Evolutionary conservation across 1,139 yeast species (phyloP), one percentile per base, ranked within the genome.

Genomic region (Suhomyces coccinellae): DNA sequence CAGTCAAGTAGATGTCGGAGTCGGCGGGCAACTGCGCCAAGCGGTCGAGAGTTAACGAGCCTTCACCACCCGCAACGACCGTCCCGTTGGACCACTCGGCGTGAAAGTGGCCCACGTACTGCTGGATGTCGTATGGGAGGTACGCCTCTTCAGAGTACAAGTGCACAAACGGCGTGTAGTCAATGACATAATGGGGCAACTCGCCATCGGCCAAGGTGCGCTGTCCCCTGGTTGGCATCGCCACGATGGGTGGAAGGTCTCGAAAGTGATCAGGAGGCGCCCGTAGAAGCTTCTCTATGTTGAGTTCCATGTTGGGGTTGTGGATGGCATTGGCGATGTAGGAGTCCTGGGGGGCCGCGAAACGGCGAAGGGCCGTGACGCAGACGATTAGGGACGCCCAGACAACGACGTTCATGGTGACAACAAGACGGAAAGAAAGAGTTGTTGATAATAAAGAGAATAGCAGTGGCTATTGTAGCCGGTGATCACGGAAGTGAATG

Each of bases 111-210:
- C 70, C 69, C 11, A 88, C 91, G 62, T 66, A 93, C 36, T 85
- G 79, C 40, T 73, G 76, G 37, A 90, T 77, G 57, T 89, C 95
- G 53, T 88, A 88, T 0, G 99, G 99, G 52, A 86, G 69, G 61
- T 90, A 93, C 47, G 74, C 68, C 58, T 93, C 99, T 60, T 93
- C 99, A 1, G 95, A 84, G 67, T 91, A 91, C 20, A 93, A 70
- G 60, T 88, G 89, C 2, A 93, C 93, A 45, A 83, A 66, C 0
- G 99, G 98, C 4, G 93, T 82, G 60, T 81, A 78, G 40, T 85
- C 84, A 1, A 82, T 57, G 1, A 87, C 85, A 63, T 83, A 93
- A n/a, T 69, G 69, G 0, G 98, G 99, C 4, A 91, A 75, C 45
- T 77, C 82, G 0, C 88, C 88, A 36, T 71, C 67, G 31, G 58